A percentile compares a stretch with the other conserved stretches of the same genome.
Evolutionary conservation across 139 green algal genomes (phyloP).

Genomic region (Protoeuglena noctilucae): DNA sequence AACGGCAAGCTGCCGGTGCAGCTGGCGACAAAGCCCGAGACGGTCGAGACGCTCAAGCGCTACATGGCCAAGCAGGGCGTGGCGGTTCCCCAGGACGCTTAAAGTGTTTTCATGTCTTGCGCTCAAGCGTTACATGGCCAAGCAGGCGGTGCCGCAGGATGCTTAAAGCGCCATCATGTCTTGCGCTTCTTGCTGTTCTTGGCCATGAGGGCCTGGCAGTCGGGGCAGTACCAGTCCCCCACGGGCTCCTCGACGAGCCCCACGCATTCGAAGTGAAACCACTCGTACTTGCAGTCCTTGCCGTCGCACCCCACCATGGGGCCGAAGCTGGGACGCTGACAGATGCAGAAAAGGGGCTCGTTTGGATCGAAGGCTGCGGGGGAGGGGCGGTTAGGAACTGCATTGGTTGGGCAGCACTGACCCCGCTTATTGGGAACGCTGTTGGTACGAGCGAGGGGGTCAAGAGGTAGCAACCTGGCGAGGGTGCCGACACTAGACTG

Average conservation of each 20-base stretch:
- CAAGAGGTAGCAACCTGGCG: not conserved
- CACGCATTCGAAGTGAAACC: slow-evolving; percentile 81
- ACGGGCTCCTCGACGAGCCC: slow-evolving; percentile 36
- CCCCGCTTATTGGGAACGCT: not conserved
- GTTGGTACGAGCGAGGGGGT: not conserved
- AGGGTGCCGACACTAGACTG: not conserved
- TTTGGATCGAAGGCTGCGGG: slow-evolving; percentile 1
- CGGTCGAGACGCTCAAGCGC: no score
- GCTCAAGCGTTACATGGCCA: no score
- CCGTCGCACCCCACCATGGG: slow-evolving; percentile 80
- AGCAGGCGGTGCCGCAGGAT: no score
- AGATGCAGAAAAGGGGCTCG: slow-evolving; percentile 74
- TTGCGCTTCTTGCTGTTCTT: no score
- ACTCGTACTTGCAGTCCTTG: slow-evolving; percentile 67
- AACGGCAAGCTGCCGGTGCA: no score
- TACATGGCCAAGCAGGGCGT: no score
- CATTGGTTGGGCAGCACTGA: not conserved
- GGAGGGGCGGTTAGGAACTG: not conserved
- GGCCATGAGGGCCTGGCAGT: no score
- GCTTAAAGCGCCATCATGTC: no score
- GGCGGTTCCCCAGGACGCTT: no score
- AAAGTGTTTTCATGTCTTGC: no score
- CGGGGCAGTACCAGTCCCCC: not conserved
- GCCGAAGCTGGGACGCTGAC: slow-evolving; percentile 48
- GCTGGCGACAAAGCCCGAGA: no score